Percentiles rank a stretch among this genome's conserved stretches.
Conservation (phyloP, 2,329 filamentous ascomycete species). For the Scedosporium boydii region DNA sequence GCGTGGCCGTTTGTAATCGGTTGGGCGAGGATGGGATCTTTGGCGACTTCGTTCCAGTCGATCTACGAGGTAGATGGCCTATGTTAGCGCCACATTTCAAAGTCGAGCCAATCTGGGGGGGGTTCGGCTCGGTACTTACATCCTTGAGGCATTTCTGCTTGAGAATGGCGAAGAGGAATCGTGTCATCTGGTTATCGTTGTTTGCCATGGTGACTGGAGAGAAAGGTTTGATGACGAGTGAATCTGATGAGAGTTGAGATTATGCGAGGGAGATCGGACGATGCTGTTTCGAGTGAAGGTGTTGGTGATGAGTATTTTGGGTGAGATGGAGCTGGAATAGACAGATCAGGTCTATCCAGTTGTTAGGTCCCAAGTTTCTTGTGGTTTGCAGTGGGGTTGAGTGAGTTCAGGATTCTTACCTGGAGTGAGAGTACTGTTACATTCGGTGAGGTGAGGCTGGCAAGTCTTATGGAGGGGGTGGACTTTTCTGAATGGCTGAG, state of each 20-base stretch:
- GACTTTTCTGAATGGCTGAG: conserved; percentile 1
- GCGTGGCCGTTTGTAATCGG: conserved; percentile 51
- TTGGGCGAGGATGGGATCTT: conserved; percentile 41
- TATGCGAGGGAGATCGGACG: background rate
- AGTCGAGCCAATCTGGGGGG: background rate
- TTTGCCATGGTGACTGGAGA: conserved; percentile 35
- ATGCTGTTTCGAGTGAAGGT: background rate
- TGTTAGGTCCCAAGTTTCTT: background rate
- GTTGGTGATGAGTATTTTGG: background rate
- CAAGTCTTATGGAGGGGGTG: conserved; percentile 26
- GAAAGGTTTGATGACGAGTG: background rate
- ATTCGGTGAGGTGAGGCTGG: conserved; percentile 28
- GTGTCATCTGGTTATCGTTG: conserved; percentile 46
- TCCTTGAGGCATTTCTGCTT: conserved; percentile 52
- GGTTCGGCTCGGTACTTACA: conserved; percentile 29
- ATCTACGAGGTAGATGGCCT: conserved; percentile 29
- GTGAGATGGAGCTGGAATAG: background rate
- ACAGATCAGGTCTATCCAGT: background rate
- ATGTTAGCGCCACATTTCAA: conserved; percentile 10
- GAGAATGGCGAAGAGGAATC: conserved; percentile 50
- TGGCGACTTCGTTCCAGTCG: conserved; percentile 49
- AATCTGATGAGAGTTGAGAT: background rate
- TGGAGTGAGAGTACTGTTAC: conserved; percentile 31
- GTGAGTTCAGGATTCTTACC: background rate
- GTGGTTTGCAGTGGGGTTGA: background rate